Evolutionary conservation across 345 rosid genomes (phyloP), one percentile per base, ranked within the genome.

Genomic region (Eucalyptus erythrocorys): DNA sequence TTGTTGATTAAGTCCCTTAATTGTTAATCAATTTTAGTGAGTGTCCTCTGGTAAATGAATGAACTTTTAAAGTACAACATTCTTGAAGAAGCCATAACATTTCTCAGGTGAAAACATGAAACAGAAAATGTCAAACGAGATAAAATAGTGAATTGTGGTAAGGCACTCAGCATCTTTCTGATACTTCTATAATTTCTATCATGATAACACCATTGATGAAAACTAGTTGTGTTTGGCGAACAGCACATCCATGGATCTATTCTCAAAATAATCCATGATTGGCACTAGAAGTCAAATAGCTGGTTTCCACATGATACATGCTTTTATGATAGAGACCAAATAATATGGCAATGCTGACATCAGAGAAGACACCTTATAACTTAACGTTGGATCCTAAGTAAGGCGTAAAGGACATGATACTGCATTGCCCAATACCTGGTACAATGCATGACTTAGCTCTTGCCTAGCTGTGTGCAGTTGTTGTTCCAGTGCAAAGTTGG

Each of bases 401-500:
- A 68, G 80, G 43, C 6, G 1, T 42, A 43, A 64, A 16, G 22
- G 45, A 51, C 30, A 61, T 7, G 32, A 37, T 87, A 19, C 88
- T 37, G 42, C 37, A 49, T 19, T 49, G 40, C 34, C 27, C 87
- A 49, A 89, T 92, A 97, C 99, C 99, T 97, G 99, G 93, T 97
- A 96, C 48, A 97, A 90, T 40, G 98, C 99, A 94, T 97, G 99
- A 90, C 99, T 98, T 88, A 98, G 93, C 94, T 98, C 99, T 92
- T 96, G 98, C 92, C 99, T 95, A 34, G 99, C 99, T 42, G 97
- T 94, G 90, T 96, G 99, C 85, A 98, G 91, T 91, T 98, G 99
- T 92, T 97, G 99, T 93, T 98, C 99, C 95, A 97, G 90, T 12
- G 99, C 95, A 93, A 94, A 98, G 92, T 98, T 97, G 48, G 99